phyloP scores from a whole-genome alignment of 768 basidiomycete species.

The Phaffia australis region DNA sequence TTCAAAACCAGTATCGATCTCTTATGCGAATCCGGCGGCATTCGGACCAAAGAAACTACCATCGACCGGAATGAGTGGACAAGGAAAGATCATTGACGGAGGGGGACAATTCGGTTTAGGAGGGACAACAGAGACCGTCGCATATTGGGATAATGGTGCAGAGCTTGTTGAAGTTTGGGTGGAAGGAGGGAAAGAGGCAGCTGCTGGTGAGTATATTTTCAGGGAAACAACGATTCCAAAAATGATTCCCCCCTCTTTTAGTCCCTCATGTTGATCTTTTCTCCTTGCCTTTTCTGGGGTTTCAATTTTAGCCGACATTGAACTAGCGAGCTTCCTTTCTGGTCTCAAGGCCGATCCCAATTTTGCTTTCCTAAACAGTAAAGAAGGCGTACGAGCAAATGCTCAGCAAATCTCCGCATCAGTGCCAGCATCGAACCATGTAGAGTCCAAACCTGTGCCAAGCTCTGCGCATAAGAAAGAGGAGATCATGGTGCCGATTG shows the following conservation, averaged over 20 bases:
- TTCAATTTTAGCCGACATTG: constrained; percentile 3
- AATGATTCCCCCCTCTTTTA: neutral
- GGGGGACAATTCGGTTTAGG: constrained; percentile 5
- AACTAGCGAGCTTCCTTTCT: constrained; percentile 9
- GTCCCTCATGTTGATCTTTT: neutral
- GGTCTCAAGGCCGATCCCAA: neutral
- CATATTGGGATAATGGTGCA: constrained; percentile 18
- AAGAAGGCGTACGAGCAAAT: constrained; percentile 5
- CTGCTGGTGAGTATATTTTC: neutral
- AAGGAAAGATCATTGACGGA: no score
- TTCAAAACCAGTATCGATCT: constrained; percentile 16
- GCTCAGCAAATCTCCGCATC: neutral
- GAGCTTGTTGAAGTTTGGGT: constrained; percentile 5
- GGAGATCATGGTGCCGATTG: constrained; percentile 14
- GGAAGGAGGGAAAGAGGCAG: constrained; percentile 12
- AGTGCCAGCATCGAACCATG: neutral
- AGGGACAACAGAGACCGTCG: constrained; percentile 2
- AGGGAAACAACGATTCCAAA: neutral
- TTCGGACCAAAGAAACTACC: neutral
- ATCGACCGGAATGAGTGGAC: neutral
- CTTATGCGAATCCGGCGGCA: constrained; percentile 5
- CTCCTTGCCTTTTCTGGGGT: neutral
- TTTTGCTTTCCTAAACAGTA: neutral
- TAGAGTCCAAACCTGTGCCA: neutral
- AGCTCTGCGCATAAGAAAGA: neutral